Percentiles rank a stretch among this genome's conserved stretches.
phyloP scores from a whole-genome alignment of 169 alveolate genomes.

The Plasmodium gaboni region DNA sequence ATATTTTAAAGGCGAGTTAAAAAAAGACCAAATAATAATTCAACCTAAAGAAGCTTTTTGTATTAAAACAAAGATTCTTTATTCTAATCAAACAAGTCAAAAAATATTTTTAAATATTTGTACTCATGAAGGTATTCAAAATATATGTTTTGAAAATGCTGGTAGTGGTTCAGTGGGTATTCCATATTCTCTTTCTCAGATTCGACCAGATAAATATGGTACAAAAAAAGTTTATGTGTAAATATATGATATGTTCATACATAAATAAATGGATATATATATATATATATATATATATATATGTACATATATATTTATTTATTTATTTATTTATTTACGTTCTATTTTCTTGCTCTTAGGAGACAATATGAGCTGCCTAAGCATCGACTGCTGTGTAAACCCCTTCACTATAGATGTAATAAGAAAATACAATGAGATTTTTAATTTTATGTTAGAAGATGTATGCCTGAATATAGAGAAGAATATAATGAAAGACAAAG shows the following conservation, averaged over 20 bases:
- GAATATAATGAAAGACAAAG: constrained; percentile 58
- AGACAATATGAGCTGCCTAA: constrained; percentile 42
- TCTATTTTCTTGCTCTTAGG: background rate
- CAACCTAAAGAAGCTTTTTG: constrained; percentile 65
- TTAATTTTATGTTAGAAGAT: constrained; percentile 44
- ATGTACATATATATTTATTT: background rate
- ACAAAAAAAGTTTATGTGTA: background rate
- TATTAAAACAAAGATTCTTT: constrained; percentile 54
- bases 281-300: background rate
- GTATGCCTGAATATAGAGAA: constrained; percentile 45
- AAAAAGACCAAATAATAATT: constrained; percentile 51
- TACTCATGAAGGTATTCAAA: constrained; percentile 59
- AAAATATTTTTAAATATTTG: constrained; percentile 42
- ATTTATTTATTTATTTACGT: background rate
- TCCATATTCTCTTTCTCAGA: constrained; percentile 74
- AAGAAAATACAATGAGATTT: constrained; percentile 43
- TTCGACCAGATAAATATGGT: constrained; percentile 69
- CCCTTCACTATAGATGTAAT: constrained; percentile 44
- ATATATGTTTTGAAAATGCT: constrained; percentile 26
- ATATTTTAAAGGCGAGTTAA: constrained; percentile 68
- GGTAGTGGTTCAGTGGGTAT: constrained; percentile 23
- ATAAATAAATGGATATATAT: background rate
- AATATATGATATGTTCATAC: background rate
- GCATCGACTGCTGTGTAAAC: constrained; percentile 55
- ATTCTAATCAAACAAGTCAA: constrained; percentile 60